Conservation (phyloP, 2,329 filamentous ascomycete species). For the Aspergillus sp. region DNA sequence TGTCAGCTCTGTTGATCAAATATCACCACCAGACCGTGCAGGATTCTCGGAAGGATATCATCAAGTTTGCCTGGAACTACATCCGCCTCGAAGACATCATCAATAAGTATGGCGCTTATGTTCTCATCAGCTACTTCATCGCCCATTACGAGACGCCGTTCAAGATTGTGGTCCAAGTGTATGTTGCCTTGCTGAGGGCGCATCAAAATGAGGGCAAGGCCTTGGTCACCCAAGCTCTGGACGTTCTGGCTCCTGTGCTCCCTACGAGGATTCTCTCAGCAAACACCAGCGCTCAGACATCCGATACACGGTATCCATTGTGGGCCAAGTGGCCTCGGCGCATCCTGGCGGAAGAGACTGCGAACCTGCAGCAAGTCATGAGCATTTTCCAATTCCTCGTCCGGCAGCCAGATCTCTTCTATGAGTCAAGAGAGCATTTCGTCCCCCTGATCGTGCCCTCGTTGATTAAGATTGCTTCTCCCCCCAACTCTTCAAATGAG, state of each 20-base stretch:
- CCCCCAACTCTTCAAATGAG: constrained; percentile 79
- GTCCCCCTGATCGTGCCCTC: constrained; percentile 84
- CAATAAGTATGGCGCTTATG: constrained; percentile 97
- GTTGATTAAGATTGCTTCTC: constrained; percentile 79
- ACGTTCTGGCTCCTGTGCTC: constrained; percentile 90
- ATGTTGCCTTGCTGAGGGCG: constrained; percentile 83
- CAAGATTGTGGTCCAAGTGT: constrained; percentile 95
- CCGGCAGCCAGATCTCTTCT: constrained; percentile 88
- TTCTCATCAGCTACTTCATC: constrained; percentile 96
- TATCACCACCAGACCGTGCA: constrained; percentile 86
- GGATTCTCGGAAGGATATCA: constrained; percentile 93
- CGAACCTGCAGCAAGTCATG: constrained; percentile 92
- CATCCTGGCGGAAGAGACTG: constrained; percentile 88
- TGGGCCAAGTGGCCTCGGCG: constrained; percentile 90
- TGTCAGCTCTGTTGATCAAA: constrained; percentile 92
- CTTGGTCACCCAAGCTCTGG: constrained; percentile 88
- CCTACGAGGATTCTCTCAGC: constrained; percentile 68
- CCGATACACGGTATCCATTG: constrained; percentile 70
- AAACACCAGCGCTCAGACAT: constrained; percentile 51
- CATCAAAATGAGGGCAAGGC: constrained; percentile 93
- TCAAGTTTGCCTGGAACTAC: constrained; percentile 99
- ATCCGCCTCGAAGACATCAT: constrained; percentile 98
- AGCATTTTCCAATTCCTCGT: constrained; percentile 98
- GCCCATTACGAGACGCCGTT: constrained; percentile 92
- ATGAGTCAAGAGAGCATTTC: constrained; percentile 90